Percentiles rank a stretch among this genome's conserved stretches.
phyloP scores from a whole-genome alignment of 2,329 filamentous ascomycete genomes.

The Geosmithia flava region DNA sequence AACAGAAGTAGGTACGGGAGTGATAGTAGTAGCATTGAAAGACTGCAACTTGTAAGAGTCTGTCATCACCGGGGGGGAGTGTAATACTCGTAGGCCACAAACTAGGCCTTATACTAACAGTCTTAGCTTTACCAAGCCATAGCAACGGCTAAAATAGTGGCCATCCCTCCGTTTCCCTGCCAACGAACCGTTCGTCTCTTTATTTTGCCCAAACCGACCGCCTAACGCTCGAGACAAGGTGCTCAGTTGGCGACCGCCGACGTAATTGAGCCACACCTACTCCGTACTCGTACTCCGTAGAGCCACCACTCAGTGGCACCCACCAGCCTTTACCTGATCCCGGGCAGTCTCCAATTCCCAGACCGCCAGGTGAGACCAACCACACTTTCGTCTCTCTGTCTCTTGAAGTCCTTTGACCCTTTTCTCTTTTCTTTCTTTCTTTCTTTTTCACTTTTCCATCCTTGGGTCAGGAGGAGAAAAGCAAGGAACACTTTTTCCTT shows the following conservation, averaged over 20 bases:
- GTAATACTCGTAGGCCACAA: too few relatives aligned
- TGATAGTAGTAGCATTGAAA: too few relatives aligned
- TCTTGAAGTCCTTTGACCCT: background rate
- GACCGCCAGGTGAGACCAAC: background rate
- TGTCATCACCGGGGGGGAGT: too few relatives aligned
- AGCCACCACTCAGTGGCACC: too few relatives aligned
- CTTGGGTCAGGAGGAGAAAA: background rate
- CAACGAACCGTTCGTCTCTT: background rate
- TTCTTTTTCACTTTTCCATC: background rate
- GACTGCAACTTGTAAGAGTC: too few relatives aligned
- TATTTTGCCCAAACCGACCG: background rate
- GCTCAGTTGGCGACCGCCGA: too few relatives aligned
- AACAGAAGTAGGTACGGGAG: too few relatives aligned
- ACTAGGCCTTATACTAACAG: too few relatives aligned
- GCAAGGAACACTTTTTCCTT: background rate
- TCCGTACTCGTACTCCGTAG: too few relatives aligned
- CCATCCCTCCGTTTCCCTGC: background rate
- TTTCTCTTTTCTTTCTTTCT: background rate
- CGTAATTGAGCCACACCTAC: too few relatives aligned
- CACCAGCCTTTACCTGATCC: too few relatives aligned
- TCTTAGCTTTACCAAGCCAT: background rate
- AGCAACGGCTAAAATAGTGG: background rate
- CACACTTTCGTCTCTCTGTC: background rate
- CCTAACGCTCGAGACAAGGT: background rate
- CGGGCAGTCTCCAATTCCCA: background rate